Evolutionary conservation across 2,329 filamentous ascomycete species (phyloP).

Genomic region (Uncinocarpus reesii): DNA sequence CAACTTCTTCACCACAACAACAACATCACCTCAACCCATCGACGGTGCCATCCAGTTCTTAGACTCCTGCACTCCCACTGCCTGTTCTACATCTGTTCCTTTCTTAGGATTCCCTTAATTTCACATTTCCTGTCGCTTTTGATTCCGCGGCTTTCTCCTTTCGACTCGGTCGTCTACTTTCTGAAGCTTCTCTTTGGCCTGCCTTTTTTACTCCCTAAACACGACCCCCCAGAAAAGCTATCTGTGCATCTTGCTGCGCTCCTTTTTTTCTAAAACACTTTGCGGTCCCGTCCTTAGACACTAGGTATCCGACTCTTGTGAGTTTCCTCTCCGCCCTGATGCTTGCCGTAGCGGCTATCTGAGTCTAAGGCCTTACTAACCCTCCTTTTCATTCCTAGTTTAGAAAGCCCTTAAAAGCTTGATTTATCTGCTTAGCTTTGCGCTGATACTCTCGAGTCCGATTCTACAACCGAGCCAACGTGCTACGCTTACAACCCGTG

Average conservation of each 20-base stretch:
- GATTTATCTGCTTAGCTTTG: not conserved
- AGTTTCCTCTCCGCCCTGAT: not conserved
- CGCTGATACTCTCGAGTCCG: not conserved
- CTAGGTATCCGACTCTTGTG: not conserved
- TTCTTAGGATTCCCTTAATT: conserved; percentile 11
- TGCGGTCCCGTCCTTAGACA: not conserved
- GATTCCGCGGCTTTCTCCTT: not conserved
- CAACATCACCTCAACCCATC: not conserved
- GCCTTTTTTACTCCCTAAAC: conserved; percentile 15
- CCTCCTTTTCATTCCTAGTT: not conserved
- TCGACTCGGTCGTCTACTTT: conserved; percentile 16
- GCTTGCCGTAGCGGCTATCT: too few relatives aligned
- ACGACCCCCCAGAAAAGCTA: not conserved
- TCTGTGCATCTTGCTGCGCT: not conserved
- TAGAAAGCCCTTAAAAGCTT: not conserved
- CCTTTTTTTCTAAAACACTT: not conserved
- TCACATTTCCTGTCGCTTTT: conserved; percentile 4
- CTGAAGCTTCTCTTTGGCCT: conserved; percentile 15
- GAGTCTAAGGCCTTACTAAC: too few relatives aligned
- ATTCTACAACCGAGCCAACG: not conserved
- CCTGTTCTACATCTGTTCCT: conserved; percentile 12
- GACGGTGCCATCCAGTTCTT: conserved; percentile 6
- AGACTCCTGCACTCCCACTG: conserved; percentile 16
- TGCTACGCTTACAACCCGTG: not conserved
- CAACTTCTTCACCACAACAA: conserved; percentile 7